Conservation (phyloP, 495 filamentous ascomycete genomes). For the Aspergillus panamensis region DNA sequence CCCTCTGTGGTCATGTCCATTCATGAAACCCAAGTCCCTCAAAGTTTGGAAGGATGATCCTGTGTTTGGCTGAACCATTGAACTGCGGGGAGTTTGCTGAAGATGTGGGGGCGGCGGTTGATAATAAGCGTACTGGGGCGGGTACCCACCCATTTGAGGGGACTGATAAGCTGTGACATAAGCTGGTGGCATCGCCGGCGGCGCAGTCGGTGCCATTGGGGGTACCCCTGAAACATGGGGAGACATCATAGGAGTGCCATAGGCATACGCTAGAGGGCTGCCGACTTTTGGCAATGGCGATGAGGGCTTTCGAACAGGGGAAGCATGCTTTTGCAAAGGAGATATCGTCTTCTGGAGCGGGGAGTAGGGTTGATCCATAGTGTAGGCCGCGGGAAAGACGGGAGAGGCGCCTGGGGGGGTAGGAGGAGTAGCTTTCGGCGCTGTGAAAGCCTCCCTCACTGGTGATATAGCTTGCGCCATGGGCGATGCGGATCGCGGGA, state of each 20-base stretch:
- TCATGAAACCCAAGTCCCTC: slow-evolving; percentile 26
- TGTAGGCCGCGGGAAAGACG: slow-evolving; percentile 16
- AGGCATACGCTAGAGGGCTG: slow-evolving; percentile 38
- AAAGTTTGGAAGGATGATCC: slow-evolving; percentile 36
- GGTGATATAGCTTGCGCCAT: slow-evolving; percentile 6
- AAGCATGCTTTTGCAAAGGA: slow-evolving; percentile 20
- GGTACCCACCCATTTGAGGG: slow-evolving; percentile 37
- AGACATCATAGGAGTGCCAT: slow-evolving; percentile 41
- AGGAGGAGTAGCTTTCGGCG: slow-evolving; percentile 13
- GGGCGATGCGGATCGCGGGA: slow-evolving; percentile 18
- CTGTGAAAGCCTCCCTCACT: slow-evolving; percentile 10
- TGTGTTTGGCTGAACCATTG: slow-evolving; percentile 31
- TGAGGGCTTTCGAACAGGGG: slow-evolving; percentile 28
- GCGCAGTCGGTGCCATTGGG: slow-evolving; percentile 21
- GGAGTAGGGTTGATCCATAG: slow-evolving; percentile 19
- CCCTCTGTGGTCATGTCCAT: slow-evolving; percentile 27
- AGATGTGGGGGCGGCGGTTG: slow-evolving; percentile 20
- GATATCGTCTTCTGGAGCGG: slow-evolving; percentile 23
- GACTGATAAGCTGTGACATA: slow-evolving; percentile 35
- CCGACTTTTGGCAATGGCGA: slow-evolving; percentile 38
- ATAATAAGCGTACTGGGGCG: slow-evolving; percentile 39
- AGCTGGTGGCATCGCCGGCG: slow-evolving; percentile 28
- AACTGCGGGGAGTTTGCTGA: slow-evolving; percentile 32
- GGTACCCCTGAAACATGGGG: slow-evolving; percentile 24
- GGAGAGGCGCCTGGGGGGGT: slow-evolving; percentile 21